Percentiles rank a stretch among this genome's conserved stretches.
These are phyloP conservation scores for Saksenaea oblongispora DNA, from an alignment of 371 early-diverging fungal genomes.

Conservation along the genomic window DNA sequence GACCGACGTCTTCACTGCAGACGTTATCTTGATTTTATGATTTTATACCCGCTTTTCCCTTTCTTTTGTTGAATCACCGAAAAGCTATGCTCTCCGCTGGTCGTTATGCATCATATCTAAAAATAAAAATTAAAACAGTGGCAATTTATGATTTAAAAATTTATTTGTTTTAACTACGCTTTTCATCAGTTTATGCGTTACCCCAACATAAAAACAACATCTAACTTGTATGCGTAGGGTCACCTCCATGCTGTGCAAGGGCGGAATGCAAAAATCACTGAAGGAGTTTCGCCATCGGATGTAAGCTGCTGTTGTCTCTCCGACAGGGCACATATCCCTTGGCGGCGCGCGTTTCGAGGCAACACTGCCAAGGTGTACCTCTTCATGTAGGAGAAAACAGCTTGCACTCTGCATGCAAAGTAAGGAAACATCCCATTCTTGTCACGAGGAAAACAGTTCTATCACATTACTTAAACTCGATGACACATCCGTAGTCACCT, in stretches of 20 bases:
- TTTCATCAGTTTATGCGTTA: not conserved
- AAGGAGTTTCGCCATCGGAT: not conserved
- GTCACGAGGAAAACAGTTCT: not conserved
- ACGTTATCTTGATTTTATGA: not conserved
- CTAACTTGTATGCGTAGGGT: not conserved
- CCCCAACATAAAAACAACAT: not conserved
- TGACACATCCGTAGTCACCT: too few relatives aligned
- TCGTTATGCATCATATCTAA: slow-evolving; percentile 3
- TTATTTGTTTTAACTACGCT: not conserved
- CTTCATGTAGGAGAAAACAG: not conserved
- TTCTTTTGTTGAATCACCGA: not conserved
- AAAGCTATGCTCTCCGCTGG: not conserved
- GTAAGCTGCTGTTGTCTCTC: not conserved
- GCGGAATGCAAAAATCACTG: not conserved
- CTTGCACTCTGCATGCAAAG: not conserved
- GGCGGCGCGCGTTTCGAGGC: not conserved
- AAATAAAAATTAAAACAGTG: not conserved
- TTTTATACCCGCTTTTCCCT: not conserved
- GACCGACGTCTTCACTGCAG: not conserved
- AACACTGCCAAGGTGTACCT: not conserved
- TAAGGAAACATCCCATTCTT: not conserved
- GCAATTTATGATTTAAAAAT: not conserved
- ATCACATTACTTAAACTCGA: not conserved
- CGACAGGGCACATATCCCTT: slow-evolving; percentile 1
- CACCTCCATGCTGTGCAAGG: not conserved